Conservation (phyloP, 1,139 yeast species). For the Insectozyma bohioensis region DNA sequence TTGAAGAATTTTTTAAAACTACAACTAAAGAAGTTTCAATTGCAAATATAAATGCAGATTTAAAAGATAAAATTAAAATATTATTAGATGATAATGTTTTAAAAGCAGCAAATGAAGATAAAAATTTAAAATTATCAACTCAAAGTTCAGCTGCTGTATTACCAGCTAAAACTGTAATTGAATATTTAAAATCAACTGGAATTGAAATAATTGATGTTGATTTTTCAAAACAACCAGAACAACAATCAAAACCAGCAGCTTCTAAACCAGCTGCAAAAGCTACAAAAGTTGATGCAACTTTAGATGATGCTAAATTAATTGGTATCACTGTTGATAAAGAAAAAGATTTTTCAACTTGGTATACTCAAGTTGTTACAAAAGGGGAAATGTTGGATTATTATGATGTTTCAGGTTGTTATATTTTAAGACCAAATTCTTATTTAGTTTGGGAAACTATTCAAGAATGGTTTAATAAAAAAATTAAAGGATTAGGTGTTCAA, state of each 20-base stretch:
- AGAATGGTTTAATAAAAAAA: slow-evolving; percentile 75
- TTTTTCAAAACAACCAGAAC: slow-evolving; percentile 49
- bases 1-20: slow-evolving; percentile 62
- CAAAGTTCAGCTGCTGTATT: slow-evolving; percentile 58
- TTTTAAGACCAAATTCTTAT: slow-evolving; percentile 94
- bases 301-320: slow-evolving; percentile 88
- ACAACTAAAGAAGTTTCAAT: slow-evolving; percentile 67
- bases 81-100: slow-evolving; percentile 61
- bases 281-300: slow-evolving; percentile 51
- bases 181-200: slow-evolving; percentile 56
- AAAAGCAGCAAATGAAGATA: slow-evolving; percentile 32
- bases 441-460: slow-evolving; percentile 94
- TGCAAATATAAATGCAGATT: slow-evolving; percentile 54
- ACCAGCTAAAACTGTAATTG: slow-evolving; percentile 51
- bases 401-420: slow-evolving; percentile 98
- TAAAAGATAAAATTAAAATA: slow-evolving; percentile 64
- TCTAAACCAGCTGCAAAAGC: slow-evolving; percentile 29
- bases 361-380: slow-evolving; percentile 90
- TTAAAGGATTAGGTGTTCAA: slow-evolving; percentile 86
- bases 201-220: slow-evolving; percentile 59
- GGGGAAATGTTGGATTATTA: slow-evolving; percentile 98
- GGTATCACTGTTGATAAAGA: slow-evolving; percentile 96
- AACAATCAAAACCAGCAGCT: slow-evolving; percentile 36
- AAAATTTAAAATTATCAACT: slow-evolving; percentile 58
- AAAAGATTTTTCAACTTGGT: slow-evolving; percentile 94